A percentile compares a stretch with the other conserved stretches of the same genome.
Conservation (phyloP, 1,139 yeast genomes). For the Sugiyamaella novakii region DNA sequence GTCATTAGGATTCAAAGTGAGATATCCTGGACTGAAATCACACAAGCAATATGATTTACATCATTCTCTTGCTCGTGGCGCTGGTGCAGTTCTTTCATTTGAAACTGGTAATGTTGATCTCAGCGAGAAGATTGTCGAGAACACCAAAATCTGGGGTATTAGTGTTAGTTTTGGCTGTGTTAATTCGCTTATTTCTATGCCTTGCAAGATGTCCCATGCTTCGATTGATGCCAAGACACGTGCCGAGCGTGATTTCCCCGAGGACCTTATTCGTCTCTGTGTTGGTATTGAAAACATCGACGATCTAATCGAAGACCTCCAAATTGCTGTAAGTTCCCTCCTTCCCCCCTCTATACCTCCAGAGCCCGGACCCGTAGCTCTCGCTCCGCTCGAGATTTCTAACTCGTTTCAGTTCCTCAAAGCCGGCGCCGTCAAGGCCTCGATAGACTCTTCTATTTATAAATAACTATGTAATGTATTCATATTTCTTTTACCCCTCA, state of each 20-base stretch:
- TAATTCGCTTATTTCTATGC: constrained; percentile 78
- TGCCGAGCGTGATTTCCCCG: constrained; percentile 86
- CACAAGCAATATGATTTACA: constrained; percentile 85
- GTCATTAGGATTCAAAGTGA: constrained; percentile 59
- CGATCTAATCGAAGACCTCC: constrained; percentile 68
- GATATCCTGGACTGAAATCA: constrained; percentile 79
- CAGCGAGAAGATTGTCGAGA: constrained; percentile 74
- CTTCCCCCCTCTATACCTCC: neutral
- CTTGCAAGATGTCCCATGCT: constrained; percentile 96
- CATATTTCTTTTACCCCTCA: too few relatives aligned
- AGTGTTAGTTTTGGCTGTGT: constrained; percentile 96
- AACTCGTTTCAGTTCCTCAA: constrained; percentile 25
- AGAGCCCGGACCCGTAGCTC: constrained; percentile 11
- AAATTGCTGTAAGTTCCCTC: constrained; percentile 51
- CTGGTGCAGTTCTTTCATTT: constrained; percentile 86
- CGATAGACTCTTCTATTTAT: constrained; percentile 18
- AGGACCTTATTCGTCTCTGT: constrained; percentile 84
- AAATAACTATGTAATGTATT: constrained; percentile 6
- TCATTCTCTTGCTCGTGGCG: constrained; percentile 74
- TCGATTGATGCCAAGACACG: constrained; percentile 86
- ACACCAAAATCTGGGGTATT: constrained; percentile 76
- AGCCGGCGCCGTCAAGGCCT: constrained; percentile 33
- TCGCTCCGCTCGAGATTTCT: constrained; percentile 1
- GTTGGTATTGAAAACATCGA: constrained; percentile 78
- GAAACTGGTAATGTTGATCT: constrained; percentile 76